phyloP scores from a whole-genome alignment of 768 basidiomycete species.

The Hemileccinum impolitum region DNA sequence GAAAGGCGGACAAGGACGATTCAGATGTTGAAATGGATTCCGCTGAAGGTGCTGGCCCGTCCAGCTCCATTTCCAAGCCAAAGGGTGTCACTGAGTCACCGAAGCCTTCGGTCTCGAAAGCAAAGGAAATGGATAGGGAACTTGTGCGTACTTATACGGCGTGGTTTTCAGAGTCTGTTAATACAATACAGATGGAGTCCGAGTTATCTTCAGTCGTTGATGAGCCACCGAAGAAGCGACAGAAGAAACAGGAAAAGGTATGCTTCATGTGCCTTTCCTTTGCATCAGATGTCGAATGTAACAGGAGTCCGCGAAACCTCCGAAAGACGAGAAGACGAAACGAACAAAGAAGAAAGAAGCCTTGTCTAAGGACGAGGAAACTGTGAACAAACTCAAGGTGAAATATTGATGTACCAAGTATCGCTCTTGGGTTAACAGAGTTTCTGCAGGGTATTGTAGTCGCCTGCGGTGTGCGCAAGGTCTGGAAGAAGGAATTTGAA shows the following conservation, averaged over 20 bases:
- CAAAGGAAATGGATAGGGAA: slow-evolving; percentile 8
- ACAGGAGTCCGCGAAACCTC: slow-evolving; percentile 23
- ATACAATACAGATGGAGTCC: slow-evolving; percentile 32
- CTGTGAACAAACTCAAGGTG: slow-evolving; percentile 73
- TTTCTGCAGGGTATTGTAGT: slow-evolving; percentile 54
- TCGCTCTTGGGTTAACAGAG: not conserved
- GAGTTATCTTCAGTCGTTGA: slow-evolving; percentile 60
- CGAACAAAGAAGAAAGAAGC: slow-evolving; percentile 32
- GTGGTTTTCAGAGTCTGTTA: slow-evolving; percentile 20
- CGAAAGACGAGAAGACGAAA: slow-evolving; percentile 24
- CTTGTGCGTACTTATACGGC: slow-evolving; percentile 17
- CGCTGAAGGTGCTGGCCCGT: slow-evolving; percentile 8
- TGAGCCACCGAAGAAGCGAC: slow-evolving; percentile 49
- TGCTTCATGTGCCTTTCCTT: not conserved
- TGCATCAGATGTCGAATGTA: not conserved
- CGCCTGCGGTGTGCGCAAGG: slow-evolving; percentile 75
- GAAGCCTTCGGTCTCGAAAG: slow-evolving; percentile 5
- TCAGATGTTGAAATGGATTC: slow-evolving; percentile 13
- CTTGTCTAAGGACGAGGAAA: slow-evolving; percentile 63
- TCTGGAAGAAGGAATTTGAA: slow-evolving; percentile 73
- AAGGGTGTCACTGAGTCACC: not conserved
- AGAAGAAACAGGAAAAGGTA: slow-evolving; percentile 40
- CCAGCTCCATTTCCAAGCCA: slow-evolving; percentile 7
- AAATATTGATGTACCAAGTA: not conserved
- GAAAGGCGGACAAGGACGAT: slow-evolving; percentile 2